Evolutionary conservation across 345 rosid genomes (phyloP).

Genomic region (Gossypium longicalyx): DNA sequence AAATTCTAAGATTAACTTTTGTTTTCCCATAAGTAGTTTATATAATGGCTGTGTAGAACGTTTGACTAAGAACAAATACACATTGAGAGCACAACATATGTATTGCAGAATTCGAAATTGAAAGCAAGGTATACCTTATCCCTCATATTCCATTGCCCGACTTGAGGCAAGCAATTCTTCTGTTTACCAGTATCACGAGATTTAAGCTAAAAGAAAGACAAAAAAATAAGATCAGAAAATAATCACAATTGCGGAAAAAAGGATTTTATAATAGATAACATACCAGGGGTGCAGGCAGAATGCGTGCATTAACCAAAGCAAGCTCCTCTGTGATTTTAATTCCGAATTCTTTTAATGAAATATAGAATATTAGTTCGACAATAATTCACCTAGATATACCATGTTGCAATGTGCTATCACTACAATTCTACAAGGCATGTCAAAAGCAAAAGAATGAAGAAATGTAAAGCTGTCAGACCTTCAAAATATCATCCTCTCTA

Average conservation of each 20-base stretch:
- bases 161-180: slow-evolving; percentile 79
- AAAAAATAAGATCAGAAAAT: not conserved
- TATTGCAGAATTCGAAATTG: not conserved
- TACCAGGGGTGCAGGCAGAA: slow-evolving; percentile 95
- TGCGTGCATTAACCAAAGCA: slow-evolving; percentile 93
- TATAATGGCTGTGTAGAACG: too few species aligned
- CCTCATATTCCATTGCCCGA: slow-evolving; percentile 99
- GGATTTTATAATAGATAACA: not conserved
- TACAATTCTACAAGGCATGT: not conserved
- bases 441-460: not conserved
- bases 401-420: not conserved
- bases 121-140: slow-evolving; percentile 54
- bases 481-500: too few species aligned
- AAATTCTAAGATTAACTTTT: not conserved
- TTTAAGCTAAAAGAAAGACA: slow-evolving; percentile 58
- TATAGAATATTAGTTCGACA: not conserved
- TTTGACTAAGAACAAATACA: not conserved
- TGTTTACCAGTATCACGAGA: slow-evolving; percentile 93
- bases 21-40: not conserved
- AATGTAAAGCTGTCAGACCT: not conserved
- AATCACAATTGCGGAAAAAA: not conserved
- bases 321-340: slow-evolving; percentile 77
- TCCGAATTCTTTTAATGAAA: slow-evolving; percentile 63
- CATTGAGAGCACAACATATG: not conserved
- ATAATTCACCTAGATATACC: not conserved